Conservation (phyloP, 176 grass and related monocot species). For the Cenchrus americanus region DNA sequence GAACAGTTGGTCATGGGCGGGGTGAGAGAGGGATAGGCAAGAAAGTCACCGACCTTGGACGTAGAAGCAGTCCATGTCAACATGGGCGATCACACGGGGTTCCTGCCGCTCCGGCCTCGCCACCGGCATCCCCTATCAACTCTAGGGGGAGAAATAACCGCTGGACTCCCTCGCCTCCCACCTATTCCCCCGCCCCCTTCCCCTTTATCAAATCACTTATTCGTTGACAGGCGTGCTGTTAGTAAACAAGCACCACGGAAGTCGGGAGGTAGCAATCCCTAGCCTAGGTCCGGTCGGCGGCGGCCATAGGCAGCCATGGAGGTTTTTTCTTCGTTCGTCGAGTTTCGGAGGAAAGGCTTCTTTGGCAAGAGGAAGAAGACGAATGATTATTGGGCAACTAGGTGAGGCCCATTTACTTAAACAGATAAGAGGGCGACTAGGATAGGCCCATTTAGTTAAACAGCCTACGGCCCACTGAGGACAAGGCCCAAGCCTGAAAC, state of each 20-base stretch:
- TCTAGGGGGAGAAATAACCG: neutral
- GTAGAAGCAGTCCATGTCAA: constrained; percentile 99
- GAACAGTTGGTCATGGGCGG: neutral
- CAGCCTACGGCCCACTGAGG: neutral
- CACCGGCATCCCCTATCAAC: constrained; percentile 64
- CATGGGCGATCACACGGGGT: constrained; percentile 84
- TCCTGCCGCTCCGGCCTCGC: constrained; percentile 76
- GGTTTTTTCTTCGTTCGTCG: neutral
- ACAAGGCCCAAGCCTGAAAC: neutral
- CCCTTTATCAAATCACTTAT: neutral
- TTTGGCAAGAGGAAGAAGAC: constrained; percentile 27
- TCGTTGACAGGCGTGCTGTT: neutral
- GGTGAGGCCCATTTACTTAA: neutral
- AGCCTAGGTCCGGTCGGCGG: neutral
- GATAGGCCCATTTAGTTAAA: neutral
- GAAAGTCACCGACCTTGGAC: constrained; percentile 78
- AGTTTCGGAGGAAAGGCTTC: neutral
- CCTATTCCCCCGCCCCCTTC: neutral
- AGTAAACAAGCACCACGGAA: neutral
- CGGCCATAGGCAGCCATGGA: constrained; percentile 7
- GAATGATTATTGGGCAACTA: neutral
- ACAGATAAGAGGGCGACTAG: neutral
- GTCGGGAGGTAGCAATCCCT: neutral
- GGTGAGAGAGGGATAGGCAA: neutral
- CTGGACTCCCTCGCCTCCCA: constrained; percentile 18